These are phyloP conservation scores for Lenzites betulinus DNA, from an alignment of 768 basidiomycete species.

Conservation along the genomic window DNA sequence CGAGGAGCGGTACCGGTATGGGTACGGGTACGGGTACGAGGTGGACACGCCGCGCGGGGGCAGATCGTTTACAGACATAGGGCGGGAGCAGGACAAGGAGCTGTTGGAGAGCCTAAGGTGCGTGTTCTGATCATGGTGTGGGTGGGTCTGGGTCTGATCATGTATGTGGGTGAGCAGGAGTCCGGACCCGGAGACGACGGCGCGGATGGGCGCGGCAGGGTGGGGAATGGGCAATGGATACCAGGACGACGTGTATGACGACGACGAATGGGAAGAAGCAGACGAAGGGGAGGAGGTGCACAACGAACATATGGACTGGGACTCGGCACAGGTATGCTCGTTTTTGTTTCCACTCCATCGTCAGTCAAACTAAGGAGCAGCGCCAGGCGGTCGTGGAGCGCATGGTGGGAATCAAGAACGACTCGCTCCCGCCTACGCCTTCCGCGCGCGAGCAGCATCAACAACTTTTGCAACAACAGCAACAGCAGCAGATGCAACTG, in stretches of 20 bases:
- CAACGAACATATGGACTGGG: constrained; percentile 66
- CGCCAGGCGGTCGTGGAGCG: constrained; percentile 34
- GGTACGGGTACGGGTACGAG: constrained; percentile 37
- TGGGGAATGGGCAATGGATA: constrained; percentile 71
- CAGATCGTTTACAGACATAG: constrained; percentile 39
- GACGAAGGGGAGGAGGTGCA: constrained; percentile 51
- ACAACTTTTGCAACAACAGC: not conserved
- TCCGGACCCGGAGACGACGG: constrained; percentile 47
- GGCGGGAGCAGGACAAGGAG: constrained; percentile 51
- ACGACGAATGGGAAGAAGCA: constrained; percentile 51
- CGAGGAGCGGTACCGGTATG: not conserved
- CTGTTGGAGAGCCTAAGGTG: constrained; percentile 58
- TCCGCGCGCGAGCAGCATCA: not conserved
- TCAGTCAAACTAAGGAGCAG: not conserved
- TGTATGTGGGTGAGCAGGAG: constrained; percentile 40
- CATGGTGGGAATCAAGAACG: constrained; percentile 33
- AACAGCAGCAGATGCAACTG: not conserved
- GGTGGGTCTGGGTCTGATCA: not conserved
- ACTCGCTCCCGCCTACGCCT: constrained; percentile 1
- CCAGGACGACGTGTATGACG: constrained; percentile 41
- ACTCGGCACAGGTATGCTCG: constrained; percentile 60
- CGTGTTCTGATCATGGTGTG: constrained; percentile 21
- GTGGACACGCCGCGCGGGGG: constrained; percentile 56
- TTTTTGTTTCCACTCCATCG: not conserved
- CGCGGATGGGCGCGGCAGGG: constrained; percentile 59